Evolutionary conservation across 352 stramenopile species (phyloP).

Genomic region (Phytopythium litorale): DNA sequence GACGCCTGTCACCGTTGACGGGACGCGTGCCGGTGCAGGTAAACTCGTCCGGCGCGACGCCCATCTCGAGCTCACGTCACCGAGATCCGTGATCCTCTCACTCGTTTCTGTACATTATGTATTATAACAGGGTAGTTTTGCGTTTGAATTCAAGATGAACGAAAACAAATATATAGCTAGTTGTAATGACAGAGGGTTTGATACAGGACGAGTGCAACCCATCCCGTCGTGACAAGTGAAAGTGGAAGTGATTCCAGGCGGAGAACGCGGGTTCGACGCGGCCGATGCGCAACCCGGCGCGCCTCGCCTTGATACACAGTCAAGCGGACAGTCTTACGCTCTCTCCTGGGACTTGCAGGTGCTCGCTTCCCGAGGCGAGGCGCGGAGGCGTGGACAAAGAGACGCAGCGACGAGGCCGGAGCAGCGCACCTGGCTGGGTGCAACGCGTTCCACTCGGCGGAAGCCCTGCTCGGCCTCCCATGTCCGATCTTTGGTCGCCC

Average conservation of each 20-base stretch:
- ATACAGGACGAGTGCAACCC: background rate
- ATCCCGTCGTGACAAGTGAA: too few relatives aligned
- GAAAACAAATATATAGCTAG: too few relatives aligned
- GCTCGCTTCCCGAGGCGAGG: background rate
- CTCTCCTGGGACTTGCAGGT: background rate
- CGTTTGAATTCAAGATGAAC: background rate
- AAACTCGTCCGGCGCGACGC: background rate
- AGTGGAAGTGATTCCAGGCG: too few relatives aligned
- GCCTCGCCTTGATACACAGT: too few relatives aligned
- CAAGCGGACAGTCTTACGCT: background rate
- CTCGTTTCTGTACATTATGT: background rate
- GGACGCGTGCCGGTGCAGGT: conserved; percentile 10
- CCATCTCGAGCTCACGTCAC: conserved; percentile 3
- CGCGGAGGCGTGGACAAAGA: conserved; percentile 4
- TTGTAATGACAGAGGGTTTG: background rate
- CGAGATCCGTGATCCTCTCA: background rate
- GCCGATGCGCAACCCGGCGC: too few relatives aligned
- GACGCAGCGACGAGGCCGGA: background rate
- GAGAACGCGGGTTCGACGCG: too few relatives aligned
- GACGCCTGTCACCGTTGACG: conserved; percentile 1
- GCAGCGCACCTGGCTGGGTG: conserved; percentile 4
- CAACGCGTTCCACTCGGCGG: conserved; percentile 4
- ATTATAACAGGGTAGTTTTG: background rate
- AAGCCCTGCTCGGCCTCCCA: background rate
- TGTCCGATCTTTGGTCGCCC: background rate